phyloP scores from a whole-genome alignment of 73 alveolate genomes.

The Paramecium sexaurelia region DNA sequence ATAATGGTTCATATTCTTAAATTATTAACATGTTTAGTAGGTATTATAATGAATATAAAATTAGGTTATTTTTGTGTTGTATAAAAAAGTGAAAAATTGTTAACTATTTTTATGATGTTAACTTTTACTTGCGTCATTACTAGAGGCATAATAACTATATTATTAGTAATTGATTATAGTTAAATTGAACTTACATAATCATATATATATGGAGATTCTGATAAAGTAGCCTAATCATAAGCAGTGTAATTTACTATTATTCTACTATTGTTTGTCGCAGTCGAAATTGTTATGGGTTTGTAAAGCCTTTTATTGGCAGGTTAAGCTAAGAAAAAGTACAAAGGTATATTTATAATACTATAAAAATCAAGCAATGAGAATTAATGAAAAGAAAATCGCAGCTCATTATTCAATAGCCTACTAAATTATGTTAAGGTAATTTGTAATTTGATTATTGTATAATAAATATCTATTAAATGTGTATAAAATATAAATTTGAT shows the following conservation, averaged over 20 bases:
- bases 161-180: neutral
- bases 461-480: neutral
- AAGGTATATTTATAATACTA: neutral
- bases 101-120: conserved; percentile 40
- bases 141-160: conserved; percentile 28
- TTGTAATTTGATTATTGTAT: neutral
- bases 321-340: conserved; percentile 12
- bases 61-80: conserved; percentile 39
- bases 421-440: neutral
- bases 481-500: too few relatives aligned
- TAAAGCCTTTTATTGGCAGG: conserved; percentile 34
- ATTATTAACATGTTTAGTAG: conserved; percentile 41
- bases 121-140: neutral
- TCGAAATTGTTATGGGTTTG: conserved; percentile 18
- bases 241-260: neutral
- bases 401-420: neutral
- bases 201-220: conserved; percentile 2
- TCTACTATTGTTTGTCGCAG: neutral
- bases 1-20: neutral
- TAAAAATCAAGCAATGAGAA: conserved; percentile 31
- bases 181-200: neutral
- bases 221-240: neutral
- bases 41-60: neutral
- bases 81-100: neutral
- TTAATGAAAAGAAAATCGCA: conserved; percentile 20